Percentiles rank a stretch among this genome's conserved stretches.
phyloP scores from a whole-genome alignment of 208 protist species.

The Porcisia hertigi region DNA sequence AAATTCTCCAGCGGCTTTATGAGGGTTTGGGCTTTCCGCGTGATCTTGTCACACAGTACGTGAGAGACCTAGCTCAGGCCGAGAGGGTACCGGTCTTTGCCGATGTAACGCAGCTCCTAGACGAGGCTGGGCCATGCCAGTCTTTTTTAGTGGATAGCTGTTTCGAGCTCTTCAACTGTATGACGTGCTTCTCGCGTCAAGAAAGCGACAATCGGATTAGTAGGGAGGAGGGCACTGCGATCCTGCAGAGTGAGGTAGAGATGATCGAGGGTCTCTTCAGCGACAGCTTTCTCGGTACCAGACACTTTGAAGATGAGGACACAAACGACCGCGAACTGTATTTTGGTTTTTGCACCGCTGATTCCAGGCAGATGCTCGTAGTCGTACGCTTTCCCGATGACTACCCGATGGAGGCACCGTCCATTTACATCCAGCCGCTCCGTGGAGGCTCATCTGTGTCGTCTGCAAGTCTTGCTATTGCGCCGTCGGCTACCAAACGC shows the following conservation, averaged over 20 bases:
- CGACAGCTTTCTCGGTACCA: constrained; percentile 61
- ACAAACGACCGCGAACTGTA: constrained; percentile 61
- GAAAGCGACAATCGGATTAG: constrained; percentile 32
- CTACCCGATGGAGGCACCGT: constrained; percentile 79
- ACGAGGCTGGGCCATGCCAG: constrained; percentile 61
- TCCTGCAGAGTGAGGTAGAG: constrained; percentile 73
- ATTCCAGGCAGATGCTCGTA: constrained; percentile 53
- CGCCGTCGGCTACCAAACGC: constrained; percentile 64
- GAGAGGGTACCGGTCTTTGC: constrained; percentile 53
- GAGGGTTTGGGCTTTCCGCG: constrained; percentile 89
- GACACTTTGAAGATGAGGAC: constrained; percentile 63
- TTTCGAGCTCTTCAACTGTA: constrained; percentile 87
- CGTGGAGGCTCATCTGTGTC: constrained; percentile 15
- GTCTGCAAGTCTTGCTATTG: constrained; percentile 38
- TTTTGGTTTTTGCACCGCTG: constrained; percentile 62
- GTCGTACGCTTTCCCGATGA: constrained; percentile 70
- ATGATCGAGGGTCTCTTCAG: constrained; percentile 65
- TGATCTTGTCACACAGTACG: constrained; percentile 77
- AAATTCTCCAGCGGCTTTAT: constrained; percentile 75
- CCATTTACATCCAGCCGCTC: constrained; percentile 63
- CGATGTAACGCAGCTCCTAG: constrained; percentile 65
- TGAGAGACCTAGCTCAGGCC: constrained; percentile 68
- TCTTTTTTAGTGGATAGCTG: constrained; percentile 78
- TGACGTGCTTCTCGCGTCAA: constrained; percentile 70
- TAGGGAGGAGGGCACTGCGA: constrained; percentile 56